Conservation (phyloP, 495 filamentous ascomycete species). For the Hypoxylon rickii region DNA sequence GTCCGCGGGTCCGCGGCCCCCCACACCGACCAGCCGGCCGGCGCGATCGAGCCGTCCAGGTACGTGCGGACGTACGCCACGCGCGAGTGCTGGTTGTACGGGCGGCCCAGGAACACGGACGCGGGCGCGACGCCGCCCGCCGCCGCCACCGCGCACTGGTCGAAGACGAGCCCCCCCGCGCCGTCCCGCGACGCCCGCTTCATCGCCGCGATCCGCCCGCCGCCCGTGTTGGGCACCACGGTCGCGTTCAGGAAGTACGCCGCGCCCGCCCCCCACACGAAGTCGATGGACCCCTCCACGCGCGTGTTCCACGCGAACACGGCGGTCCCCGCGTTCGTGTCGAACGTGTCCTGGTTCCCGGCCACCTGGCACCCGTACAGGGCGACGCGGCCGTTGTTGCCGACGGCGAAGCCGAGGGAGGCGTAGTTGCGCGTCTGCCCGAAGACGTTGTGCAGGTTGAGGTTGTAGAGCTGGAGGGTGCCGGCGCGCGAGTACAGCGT, state of each 20-base stretch:
- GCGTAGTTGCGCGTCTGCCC: conserved; percentile 30
- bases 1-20: conserved; percentile 20
- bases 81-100: conserved; percentile 31
- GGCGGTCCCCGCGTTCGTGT: conserved; percentile 18
- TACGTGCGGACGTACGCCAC: conserved; percentile 34
- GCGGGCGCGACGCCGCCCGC: conserved; percentile 2
- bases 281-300: conserved; percentile 36
- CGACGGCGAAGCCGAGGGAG: conserved; percentile 36
- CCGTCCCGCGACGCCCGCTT: conserved; percentile 34
- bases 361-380: conserved; percentile 31
- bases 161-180: conserved; percentile 40
- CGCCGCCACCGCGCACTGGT: conserved; percentile 37
- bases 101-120: conserved; percentile 13
- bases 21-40: conserved; percentile 37
- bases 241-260: conserved; percentile 39
- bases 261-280: conserved; percentile 37
- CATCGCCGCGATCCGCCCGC: conserved; percentile 36
- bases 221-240: conserved; percentile 36
- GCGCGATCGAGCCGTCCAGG: conserved; percentile 22
- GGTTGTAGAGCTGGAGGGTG: conserved; percentile 28
- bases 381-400: conserved; percentile 33
- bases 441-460: conserved; percentile 32
- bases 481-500: conserved; percentile 30
- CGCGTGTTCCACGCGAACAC: conserved; percentile 29
- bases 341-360: conserved; percentile 34